Evolutionary conservation across 1,284 basidiomycete genomes (phyloP), one percentile per base, ranked within the genome.

Genomic region (Fomitiporia mediterranea): DNA sequence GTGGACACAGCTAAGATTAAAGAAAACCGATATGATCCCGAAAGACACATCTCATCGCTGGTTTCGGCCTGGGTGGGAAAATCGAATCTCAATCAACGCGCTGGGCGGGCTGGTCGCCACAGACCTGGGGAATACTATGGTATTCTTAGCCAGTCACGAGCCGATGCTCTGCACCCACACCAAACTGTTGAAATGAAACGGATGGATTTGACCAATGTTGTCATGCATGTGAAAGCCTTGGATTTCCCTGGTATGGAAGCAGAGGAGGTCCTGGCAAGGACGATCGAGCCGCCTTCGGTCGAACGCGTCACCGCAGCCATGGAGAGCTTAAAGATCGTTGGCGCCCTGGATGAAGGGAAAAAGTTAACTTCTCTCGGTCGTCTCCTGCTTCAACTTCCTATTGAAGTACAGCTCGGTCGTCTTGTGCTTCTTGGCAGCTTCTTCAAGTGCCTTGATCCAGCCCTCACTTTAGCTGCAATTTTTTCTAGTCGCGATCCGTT

Each of bases 211-310:
- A 93, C 84, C 68, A 92, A 94, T 66, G 87, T 95, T 51, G 91
- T 94, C 27, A 95, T 97, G 95, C 94, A 96, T 68, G 85, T 98
- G 72, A 98, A 97, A 67, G 95, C 94, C n/a, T 80, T 98, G 46
- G 88, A 94, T 66, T 91, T 98, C 68, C 90, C 93, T 4, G 85
- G 84, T 51, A 86, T 94, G 83, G 75, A 82, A 32, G 91, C 92
- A 17, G 91, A 97, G 67, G 87, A 94, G 56, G 94, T 98, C 23
- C 76, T 98, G 17, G 85, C 82, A 0, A 83, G 81, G 21, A 82
- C 90, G 7, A 98, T 98, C 61, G 95, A 98, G 69, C 91, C 96
- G 4, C 95, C 95, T n/a, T 84, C 83, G 43, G 72, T 81, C 0
- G 82, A 84, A 32, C 85, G 92, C 27, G 88, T 98, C 35, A 72